Percentiles rank a stretch among this genome's conserved stretches.
Evolutionary conservation across 2,329 filamentous ascomycete genomes (phyloP).

Genomic region (Phialophora macrospora): DNA sequence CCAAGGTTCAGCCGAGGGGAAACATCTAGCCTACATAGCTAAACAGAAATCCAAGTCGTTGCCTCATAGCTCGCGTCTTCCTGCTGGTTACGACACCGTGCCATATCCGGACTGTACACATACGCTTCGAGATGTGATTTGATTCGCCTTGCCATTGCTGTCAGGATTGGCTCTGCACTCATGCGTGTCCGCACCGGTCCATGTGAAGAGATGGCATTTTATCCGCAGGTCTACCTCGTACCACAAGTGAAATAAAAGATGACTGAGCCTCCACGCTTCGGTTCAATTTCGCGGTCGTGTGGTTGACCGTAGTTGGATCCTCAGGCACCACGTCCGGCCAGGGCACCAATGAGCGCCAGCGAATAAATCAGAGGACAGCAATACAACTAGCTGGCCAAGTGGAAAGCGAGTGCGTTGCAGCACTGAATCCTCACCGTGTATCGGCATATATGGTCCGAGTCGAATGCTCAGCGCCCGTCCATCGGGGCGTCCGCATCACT

Average conservation of each 20-base stretch:
- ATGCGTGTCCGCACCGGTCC: background rate
- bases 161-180: background rate
- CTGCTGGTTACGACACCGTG: background rate
- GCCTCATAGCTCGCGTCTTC: background rate
- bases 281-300: background rate
- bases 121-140: background rate
- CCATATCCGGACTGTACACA: background rate
- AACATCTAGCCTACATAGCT: background rate
- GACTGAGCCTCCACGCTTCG: background rate
- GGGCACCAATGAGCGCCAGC: background rate
- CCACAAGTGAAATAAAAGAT: background rate
- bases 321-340: background rate
- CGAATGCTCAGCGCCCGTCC: slow-evolving; percentile 27
- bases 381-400: background rate
- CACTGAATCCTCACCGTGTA: background rate
- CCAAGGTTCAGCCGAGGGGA: background rate
- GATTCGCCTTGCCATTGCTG: background rate
- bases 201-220: background rate
- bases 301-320: background rate
- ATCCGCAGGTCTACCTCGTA: background rate
- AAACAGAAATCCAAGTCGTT: background rate
- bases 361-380: slow-evolving; percentile 2
- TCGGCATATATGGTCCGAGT: slow-evolving; percentile 25
- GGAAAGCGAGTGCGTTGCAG: background rate
- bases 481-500: slow-evolving; percentile 27